These are phyloP conservation scores for Annulohypoxylon truncatum DNA, from an alignment of 2,329 filamentous ascomycete genomes.

Conservation along the genomic window DNA sequence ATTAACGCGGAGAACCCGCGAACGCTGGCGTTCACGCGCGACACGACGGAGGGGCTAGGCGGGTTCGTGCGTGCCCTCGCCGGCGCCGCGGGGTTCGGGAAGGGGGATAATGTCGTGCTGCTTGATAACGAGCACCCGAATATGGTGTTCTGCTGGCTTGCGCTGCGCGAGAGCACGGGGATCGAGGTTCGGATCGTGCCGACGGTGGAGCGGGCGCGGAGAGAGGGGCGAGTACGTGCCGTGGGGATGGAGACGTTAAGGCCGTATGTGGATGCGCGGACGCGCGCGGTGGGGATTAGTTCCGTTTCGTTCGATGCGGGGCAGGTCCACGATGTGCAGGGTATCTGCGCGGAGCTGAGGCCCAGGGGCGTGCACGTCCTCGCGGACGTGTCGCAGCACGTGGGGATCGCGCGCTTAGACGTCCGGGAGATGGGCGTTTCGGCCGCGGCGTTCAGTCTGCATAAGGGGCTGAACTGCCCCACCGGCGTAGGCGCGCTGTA, in stretches of 20 bases:
- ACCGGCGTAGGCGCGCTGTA: constrained; percentile 49
- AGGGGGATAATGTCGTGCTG: constrained; percentile 51
- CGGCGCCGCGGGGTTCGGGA: constrained; percentile 32
- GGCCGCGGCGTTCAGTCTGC: constrained; percentile 49
- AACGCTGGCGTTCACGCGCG: constrained; percentile 48
- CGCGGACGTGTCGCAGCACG: constrained; percentile 50
- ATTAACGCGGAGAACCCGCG: constrained; percentile 45
- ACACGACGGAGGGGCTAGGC: constrained; percentile 51
- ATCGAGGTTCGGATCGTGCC: constrained; percentile 48
- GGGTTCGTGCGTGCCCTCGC: constrained; percentile 43
- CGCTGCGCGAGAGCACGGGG: constrained; percentile 43
- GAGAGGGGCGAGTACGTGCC: constrained; percentile 24
- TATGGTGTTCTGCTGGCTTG: constrained; percentile 48
- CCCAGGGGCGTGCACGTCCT: constrained; percentile 49
- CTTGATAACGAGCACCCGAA: constrained; percentile 51
- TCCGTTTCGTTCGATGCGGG: constrained; percentile 52
- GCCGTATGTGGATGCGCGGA: constrained; percentile 48
- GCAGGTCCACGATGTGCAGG: constrained; percentile 48
- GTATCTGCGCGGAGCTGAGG: constrained; percentile 45
- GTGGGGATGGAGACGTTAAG: constrained; percentile 43
- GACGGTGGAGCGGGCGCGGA: constrained; percentile 25
- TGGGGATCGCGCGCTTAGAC: constrained; percentile 50
- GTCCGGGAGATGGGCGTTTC: constrained; percentile 44
- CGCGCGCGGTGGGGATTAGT: constrained; percentile 49
- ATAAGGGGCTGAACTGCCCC: constrained; percentile 52